Evolutionary conservation across 2,329 filamentous ascomycete genomes (phyloP).

Genomic region (Aulographum hederae): DNA sequence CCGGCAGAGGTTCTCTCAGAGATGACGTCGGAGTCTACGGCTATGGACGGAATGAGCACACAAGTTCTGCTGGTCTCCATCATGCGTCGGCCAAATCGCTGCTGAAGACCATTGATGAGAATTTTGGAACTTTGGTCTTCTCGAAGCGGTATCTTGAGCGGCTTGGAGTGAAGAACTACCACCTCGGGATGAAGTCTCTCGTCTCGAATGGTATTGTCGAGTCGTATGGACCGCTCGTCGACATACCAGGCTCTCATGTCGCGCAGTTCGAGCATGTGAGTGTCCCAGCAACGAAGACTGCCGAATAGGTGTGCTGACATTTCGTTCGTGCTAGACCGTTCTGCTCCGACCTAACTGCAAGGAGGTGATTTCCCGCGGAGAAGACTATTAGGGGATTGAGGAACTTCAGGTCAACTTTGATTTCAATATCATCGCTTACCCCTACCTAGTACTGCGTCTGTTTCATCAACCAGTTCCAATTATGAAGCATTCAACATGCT

Average conservation of each 20-base stretch:
- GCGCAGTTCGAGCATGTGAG: constrained; percentile 45
- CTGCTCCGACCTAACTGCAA: constrained; percentile 20
- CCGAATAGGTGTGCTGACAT: constrained; percentile 2
- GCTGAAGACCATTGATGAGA: constrained; percentile 39
- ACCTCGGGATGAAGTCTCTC: constrained; percentile 34
- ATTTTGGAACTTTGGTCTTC: constrained; percentile 44
- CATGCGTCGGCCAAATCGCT: constrained; percentile 34
- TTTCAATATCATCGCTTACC: too few species aligned
- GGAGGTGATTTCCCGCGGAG: constrained; percentile 21
- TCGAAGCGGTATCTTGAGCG: constrained; percentile 43
- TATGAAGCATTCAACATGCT: too few species aligned
- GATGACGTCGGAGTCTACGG: constrained; percentile 36
- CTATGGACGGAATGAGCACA: constrained; percentile 26
- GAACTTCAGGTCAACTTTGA: too few species aligned
- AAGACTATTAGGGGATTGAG: constrained; percentile 12
- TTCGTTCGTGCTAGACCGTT: constrained; percentile 15
- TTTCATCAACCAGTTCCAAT: too few species aligned
- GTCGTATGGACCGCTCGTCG: constrained; percentile 35
- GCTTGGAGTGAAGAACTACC: constrained; percentile 40
- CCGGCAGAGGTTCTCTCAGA: constrained; percentile 27
- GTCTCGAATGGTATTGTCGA: constrained; percentile 39
- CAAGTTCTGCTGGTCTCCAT: constrained; percentile 18
- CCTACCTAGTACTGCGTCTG: too few species aligned
- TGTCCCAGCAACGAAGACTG: constrained; percentile 1
- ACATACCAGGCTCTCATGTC: constrained; percentile 40